phyloP scores from a whole-genome alignment of 441 rosid species.

The Erodium texanum region DNA sequence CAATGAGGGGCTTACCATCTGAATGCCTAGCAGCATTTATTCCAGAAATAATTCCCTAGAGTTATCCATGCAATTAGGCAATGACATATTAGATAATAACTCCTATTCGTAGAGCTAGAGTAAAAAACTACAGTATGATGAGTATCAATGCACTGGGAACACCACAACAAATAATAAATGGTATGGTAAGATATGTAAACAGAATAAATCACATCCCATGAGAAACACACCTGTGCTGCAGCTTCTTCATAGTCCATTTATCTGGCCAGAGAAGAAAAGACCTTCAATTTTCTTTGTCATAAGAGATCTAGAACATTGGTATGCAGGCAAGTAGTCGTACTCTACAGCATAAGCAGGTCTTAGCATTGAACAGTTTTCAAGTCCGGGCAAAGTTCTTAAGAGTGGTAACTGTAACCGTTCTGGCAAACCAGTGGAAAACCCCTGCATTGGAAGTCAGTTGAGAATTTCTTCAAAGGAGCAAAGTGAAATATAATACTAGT shows the following conservation, averaged over 20 bases:
- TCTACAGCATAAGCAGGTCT: conserved; percentile 99
- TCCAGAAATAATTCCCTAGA: conserved; percentile 87
- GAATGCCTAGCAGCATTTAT: conserved; percentile 91
- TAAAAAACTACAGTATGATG: neutral
- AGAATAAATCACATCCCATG: conserved; percentile 18
- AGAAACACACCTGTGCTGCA: conserved; percentile 75
- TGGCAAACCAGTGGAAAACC: conserved; percentile 95
- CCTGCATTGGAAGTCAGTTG: conserved; percentile 37
- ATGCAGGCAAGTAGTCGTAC: conserved; percentile 92
- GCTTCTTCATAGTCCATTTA: conserved; percentile 98
- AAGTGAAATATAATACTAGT: neutral
- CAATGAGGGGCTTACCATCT: conserved; percentile 66
- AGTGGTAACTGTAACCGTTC: conserved; percentile 91
- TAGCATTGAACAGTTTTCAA: conserved; percentile 86
- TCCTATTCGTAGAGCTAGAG: neutral
- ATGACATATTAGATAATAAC: neutral
- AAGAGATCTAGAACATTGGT: conserved; percentile 87
- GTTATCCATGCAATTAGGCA: conserved; percentile 3
- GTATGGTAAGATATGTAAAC: conserved; percentile 4
- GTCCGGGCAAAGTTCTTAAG: conserved; percentile 90
- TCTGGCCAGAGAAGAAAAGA: conserved; percentile 98
- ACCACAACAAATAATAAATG: neutral
- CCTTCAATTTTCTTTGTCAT: conserved; percentile 93
- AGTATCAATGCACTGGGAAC: neutral
- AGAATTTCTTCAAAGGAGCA: conserved; percentile 7